Base-by-base conservation (phyloP, 345 rosid genomes). In the Isatis tinctoria region DNA sequence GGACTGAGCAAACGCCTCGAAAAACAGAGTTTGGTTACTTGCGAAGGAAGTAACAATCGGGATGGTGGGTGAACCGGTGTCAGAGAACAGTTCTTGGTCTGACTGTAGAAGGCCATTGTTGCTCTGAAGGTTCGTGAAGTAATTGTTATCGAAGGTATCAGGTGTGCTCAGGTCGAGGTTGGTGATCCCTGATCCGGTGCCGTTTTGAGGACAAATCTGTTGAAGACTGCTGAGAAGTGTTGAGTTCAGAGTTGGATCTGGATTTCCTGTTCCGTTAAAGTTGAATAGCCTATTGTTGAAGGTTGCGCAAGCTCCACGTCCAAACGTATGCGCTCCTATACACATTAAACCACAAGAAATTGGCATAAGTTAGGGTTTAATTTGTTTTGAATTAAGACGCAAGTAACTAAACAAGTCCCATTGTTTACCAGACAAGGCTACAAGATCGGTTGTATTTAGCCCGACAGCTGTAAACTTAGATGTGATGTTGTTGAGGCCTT, bases 241-340 rank as follows among this genome's bases (percentile, higher is more conserved):
- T 22, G 86, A 2, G 83, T 87, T 72, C 12, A 89, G 9, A 11
- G 83, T 78, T 3, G 87, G 88, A 52, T 89, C 95, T 0, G 92
- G 85, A 17, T 11, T 65, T 6, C 79, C 80, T 0, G 83, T 77
- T 17, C 27, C 22, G 41, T 3, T 87, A 77, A 85, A 89, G 70
- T 85, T 73, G 82, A 70, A 87, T 24, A 89, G 67, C 1, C 95
- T 72, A 2, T n/a, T n/a, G 2, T 0, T 10, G 73, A 89, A 84
- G 0, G 70, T 53, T 10, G 11, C 4, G 14, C 92, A 89, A 20
- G 58, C 73, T 12, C 71, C 87, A 52, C 95, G 72, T 3, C 95
- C 95, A 73, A 87, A 87, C 7, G 95, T 89, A 68, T 89, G 92
- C 2, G 81, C 92, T 35, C 95, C 92, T 89, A 66, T 40, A 11